Evolutionary conservation across 768 basidiomycete species (phyloP).

Genomic region (Leccinum imitatum): DNA sequence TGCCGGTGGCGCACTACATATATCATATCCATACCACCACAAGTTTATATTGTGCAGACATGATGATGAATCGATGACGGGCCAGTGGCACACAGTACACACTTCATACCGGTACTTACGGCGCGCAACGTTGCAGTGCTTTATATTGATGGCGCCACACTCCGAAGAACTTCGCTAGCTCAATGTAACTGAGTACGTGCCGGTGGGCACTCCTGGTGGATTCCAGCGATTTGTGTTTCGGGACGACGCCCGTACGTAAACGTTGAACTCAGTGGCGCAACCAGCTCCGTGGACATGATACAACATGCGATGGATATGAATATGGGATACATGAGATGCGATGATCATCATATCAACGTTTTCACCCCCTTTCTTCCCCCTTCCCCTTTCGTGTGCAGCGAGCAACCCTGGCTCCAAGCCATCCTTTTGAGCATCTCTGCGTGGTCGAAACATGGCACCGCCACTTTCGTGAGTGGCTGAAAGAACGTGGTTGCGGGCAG

Average conservation of each 20-base stretch:
- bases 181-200: neutral
- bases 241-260: constrained; percentile 18
- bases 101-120: neutral
- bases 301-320: neutral
- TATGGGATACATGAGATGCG: neutral
- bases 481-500: constrained; percentile 24
- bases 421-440: constrained; percentile 1
- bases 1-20: constrained; percentile 17
- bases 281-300: constrained; percentile 16
- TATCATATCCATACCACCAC: neutral
- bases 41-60: neutral
- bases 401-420: neutral
- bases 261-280: constrained; percentile 12
- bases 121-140: constrained; percentile 1
- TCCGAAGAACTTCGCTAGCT: neutral
- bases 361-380: neutral
- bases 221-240: constrained; percentile 2
- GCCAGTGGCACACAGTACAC: neutral
- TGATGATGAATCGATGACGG: neutral
- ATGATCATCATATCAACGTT: neutral
- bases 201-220: neutral
- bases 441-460: constrained; percentile 10
- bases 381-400: neutral
- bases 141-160: constrained; percentile 10
- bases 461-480: constrained; percentile 21